Evolutionary conservation across 169 alveolate genomes (phyloP).

Genomic region (Plasmodium berghei): DNA sequence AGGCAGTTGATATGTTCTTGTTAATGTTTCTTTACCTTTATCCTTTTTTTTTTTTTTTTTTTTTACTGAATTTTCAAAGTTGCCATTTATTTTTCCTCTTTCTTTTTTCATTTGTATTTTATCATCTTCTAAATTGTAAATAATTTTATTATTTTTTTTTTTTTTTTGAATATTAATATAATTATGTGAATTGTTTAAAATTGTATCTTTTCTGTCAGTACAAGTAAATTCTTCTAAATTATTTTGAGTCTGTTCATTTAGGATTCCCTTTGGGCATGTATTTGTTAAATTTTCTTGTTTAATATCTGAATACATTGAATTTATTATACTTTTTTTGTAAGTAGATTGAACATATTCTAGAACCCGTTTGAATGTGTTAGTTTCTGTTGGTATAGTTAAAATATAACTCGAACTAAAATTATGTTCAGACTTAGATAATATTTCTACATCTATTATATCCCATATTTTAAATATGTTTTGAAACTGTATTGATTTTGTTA

Average conservation of each 20-base stretch:
- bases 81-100: background rate
- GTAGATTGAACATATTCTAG: background rate
- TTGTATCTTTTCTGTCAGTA: background rate
- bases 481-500: background rate
- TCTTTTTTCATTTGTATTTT: background rate
- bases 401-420: constrained; percentile 36
- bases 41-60: background rate
- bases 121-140: background rate
- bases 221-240: background rate
- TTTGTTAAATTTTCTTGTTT: background rate
- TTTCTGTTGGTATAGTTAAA: constrained; percentile 30
- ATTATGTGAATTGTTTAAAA: background rate
- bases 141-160: background rate
- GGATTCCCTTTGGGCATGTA: background rate
- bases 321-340: background rate
- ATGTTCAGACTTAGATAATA: constrained; percentile 7
- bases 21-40: no score
- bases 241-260: background rate
- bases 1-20: background rate
- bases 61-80: constrained; percentile 6
- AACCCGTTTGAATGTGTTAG: constrained; percentile 26
- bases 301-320: background rate
- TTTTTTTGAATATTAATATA: background rate
- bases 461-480: constrained; percentile 45
- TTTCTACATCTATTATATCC: constrained; percentile 68